Evolutionary conservation across 257 asterid genomes (phyloP).

Genomic region (Leonotis leonurus): DNA sequence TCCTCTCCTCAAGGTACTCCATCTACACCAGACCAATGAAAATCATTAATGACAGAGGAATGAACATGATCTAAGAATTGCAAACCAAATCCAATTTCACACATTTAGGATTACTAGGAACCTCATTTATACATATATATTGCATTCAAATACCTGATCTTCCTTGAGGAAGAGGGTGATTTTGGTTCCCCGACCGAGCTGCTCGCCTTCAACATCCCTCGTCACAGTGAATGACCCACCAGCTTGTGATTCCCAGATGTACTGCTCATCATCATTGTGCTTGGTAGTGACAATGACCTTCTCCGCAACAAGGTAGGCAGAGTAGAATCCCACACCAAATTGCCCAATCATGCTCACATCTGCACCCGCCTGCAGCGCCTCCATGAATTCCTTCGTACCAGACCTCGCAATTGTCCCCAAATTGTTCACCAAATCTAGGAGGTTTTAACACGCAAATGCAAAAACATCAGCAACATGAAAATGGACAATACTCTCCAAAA

Average conservation of each 20-base stretch:
- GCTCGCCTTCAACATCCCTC: constrained; percentile 35
- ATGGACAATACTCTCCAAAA: too few relatives aligned
- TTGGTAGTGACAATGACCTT: constrained; percentile 40
- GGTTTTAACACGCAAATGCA: background rate
- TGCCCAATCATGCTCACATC: constrained; percentile 47
- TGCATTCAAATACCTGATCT: constrained; percentile 56
- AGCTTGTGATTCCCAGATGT: constrained; percentile 45
- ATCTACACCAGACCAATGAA: constrained; percentile 21
- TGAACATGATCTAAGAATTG: background rate
- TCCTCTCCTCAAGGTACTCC: constrained; percentile 44
- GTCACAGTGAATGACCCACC: constrained; percentile 45
- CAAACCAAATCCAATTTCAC: background rate
- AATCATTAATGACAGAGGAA: background rate
- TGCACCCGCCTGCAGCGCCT: constrained; percentile 44
- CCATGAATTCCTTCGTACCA: constrained; percentile 48
- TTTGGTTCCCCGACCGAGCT: constrained; percentile 45
- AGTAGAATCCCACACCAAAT: constrained; percentile 42
- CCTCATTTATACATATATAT: too few relatives aligned
- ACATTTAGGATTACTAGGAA: too few relatives aligned
- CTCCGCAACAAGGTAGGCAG: constrained; percentile 35
- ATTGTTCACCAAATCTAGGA: constrained; percentile 43
- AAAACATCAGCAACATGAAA: background rate
- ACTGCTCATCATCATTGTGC: constrained; percentile 47
- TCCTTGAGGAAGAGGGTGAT: constrained; percentile 44
- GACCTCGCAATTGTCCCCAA: constrained; percentile 45